Conservation (phyloP, 2,329 filamentous ascomycete species). For the Aureobasidium vineae region DNA sequence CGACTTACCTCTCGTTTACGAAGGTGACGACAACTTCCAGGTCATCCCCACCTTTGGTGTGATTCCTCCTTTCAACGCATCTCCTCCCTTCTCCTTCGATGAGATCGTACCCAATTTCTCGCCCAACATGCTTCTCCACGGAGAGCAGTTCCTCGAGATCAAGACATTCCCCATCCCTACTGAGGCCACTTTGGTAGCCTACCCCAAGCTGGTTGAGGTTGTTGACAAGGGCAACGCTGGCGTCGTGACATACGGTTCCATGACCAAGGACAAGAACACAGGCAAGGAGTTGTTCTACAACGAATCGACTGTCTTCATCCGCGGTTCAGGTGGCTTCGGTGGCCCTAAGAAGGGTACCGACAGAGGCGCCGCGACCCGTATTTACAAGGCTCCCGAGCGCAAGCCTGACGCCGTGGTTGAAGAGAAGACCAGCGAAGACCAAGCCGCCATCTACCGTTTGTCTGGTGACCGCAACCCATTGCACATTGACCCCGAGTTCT, state of each 20-base stretch:
- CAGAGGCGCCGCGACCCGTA: constrained; percentile 74
- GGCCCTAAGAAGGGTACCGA: constrained; percentile 74
- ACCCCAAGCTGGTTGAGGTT: constrained; percentile 83
- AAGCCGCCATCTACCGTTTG: constrained; percentile 89
- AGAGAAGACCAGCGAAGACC: constrained; percentile 81
- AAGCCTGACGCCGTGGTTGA: constrained; percentile 79
- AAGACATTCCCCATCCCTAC: constrained; percentile 90
- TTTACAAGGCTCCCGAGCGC: constrained; percentile 74
- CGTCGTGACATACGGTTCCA: constrained; percentile 74
- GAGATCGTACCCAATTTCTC: constrained; percentile 93
- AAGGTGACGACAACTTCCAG: constrained; percentile 90
- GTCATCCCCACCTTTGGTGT: constrained; percentile 94
- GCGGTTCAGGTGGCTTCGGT: constrained; percentile 86
- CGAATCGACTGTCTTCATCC: constrained; percentile 88
- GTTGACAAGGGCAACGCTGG: constrained; percentile 93
- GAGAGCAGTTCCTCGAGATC: constrained; percentile 97
- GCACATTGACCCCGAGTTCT: constrained; percentile 91
- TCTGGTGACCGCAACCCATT: constrained; percentile 95
- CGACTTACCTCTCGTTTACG: constrained; percentile 84
- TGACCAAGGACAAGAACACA: constrained; percentile 78
- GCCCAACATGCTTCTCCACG: constrained; percentile 98
- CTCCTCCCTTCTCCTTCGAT: constrained; percentile 73
- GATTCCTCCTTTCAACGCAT: constrained; percentile 86
- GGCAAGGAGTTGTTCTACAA: constrained; percentile 96
- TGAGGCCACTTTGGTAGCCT: constrained; percentile 69